These are phyloP conservation scores for Fraxinus nigra DNA, from an alignment of 305 asterid genomes.

Conservation along the genomic window DNA sequence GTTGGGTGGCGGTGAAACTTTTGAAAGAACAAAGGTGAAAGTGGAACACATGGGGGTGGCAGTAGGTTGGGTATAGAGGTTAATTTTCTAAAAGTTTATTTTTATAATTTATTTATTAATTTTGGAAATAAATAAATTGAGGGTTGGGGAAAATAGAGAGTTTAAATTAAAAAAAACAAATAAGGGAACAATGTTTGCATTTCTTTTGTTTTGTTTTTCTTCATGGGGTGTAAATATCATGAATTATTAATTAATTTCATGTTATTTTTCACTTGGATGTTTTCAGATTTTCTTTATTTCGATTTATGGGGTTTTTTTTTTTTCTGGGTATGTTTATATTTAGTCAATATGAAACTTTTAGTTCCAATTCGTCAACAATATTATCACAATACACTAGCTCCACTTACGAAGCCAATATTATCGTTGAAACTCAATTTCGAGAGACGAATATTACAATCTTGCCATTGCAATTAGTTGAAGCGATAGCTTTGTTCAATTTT, in stretches of 20 bases:
- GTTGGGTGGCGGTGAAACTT: conserved; percentile 23
- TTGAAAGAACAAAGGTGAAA: conserved; percentile 10
- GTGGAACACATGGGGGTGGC: conserved; percentile 21
- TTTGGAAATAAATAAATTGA: conserved; percentile 44
- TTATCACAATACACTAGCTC: not conserved
- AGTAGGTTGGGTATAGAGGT: conserved; percentile 26
- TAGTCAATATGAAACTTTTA: not conserved
- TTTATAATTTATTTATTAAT: conserved; percentile 61
- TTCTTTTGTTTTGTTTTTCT: conserved; percentile 25
- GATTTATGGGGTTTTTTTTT: not conserved
- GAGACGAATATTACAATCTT: not conserved
- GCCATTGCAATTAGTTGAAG: not conserved
- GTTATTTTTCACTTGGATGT: not conserved
- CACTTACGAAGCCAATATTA: not conserved
- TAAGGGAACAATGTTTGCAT: conserved; percentile 33
- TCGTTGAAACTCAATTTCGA: not conserved
- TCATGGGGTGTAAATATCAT: conserved; percentile 62
- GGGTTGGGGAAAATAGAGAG: conserved; percentile 27
- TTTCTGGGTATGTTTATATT: not conserved
- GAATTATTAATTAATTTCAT: conserved; percentile 35
- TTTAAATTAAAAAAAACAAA: conserved; percentile 30
- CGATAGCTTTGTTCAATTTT: not conserved
- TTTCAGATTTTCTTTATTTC: not conserved
- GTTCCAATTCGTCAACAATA: not conserved
- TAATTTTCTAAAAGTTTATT: conserved; percentile 35